A percentile compares a stretch with the other conserved stretches of the same genome.
phyloP scores from a whole-genome alignment of 1,139 yeast genomes.

The Pneumocystis sp. region DNA sequence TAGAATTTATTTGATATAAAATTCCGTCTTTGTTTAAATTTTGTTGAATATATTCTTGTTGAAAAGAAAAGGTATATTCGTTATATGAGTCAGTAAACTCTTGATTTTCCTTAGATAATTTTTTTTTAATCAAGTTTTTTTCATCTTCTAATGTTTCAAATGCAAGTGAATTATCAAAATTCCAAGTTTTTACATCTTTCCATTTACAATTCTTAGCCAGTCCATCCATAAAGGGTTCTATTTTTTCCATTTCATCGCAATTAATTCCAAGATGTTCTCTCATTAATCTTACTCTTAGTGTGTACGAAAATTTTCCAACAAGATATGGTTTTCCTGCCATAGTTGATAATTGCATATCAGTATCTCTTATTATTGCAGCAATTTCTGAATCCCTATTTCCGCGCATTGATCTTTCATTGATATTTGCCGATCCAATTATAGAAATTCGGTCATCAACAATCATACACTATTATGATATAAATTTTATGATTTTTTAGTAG shows the following conservation, averaged over 20 bases:
- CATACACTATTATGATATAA: conserved; percentile 26
- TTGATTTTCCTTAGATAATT: neutral
- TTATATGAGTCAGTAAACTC: neutral
- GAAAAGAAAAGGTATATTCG: neutral
- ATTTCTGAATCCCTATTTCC: conserved; percentile 91
- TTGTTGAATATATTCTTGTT: neutral
- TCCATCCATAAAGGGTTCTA: conserved; percentile 43
- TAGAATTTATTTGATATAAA: neutral
- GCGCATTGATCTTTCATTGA: conserved; percentile 88
- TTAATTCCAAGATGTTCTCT: conserved; percentile 92
- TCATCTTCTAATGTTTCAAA: neutral
- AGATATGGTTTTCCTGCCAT: conserved; percentile 73
- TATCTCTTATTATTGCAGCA: conserved; percentile 75
- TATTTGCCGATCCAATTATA: conserved; percentile 90
- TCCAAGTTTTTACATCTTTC: conserved; percentile 7
- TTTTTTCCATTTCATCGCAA: conserved; percentile 71
- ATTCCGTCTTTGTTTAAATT: neutral
- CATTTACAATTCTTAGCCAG: conserved; percentile 25
- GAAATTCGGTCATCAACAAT: conserved; percentile 90
- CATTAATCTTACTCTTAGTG: conserved; percentile 79
- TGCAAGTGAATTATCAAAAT: neutral
- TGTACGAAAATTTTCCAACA: conserved; percentile 82
- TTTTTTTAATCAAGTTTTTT: neutral
- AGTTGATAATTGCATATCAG: conserved; percentile 51
- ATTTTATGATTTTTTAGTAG: neutral